Conservation (phyloP, 441 rosid species). For the Brassica balearica region DNA sequence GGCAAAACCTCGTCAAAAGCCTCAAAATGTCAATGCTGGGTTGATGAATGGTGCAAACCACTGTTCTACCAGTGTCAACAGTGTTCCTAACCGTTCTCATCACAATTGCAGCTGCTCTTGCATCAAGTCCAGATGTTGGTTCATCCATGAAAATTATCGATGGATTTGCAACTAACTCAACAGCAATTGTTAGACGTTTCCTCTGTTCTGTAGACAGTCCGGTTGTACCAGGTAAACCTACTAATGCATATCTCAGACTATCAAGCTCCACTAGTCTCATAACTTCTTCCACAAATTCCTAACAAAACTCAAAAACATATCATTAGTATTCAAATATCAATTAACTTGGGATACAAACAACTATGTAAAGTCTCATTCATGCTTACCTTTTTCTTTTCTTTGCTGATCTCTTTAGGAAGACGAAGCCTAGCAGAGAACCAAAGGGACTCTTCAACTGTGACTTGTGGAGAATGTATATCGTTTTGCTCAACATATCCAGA, state of each 20-base stretch:
- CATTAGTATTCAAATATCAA: background rate
- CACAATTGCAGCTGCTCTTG: slow-evolving; percentile 96
- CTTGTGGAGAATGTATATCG: slow-evolving; percentile 97
- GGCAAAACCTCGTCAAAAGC: slow-evolving; percentile 87
- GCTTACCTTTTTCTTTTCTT: slow-evolving; percentile 66
- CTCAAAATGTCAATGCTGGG: slow-evolving; percentile 95
- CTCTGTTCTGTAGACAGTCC: slow-evolving; percentile 96
- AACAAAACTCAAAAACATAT: slow-evolving; percentile 22
- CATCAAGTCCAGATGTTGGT: slow-evolving; percentile 98
- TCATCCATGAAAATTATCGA: slow-evolving; percentile 97
- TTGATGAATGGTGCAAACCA: slow-evolving; percentile 96
- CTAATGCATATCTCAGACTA: slow-evolving; percentile 70
- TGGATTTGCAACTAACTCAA: slow-evolving; percentile 97
- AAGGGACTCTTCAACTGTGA: slow-evolving; percentile 92
- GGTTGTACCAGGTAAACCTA: slow-evolving; percentile 84
- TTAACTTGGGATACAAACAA: too few species aligned
- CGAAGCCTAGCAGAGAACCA: slow-evolving; percentile 87
- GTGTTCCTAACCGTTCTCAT: slow-evolving; percentile 97
- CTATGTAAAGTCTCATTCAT: slow-evolving; percentile 3
- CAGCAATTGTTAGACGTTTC: slow-evolving; percentile 91
- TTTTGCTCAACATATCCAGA: slow-evolving; percentile 97
- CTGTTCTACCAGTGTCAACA: slow-evolving; percentile 95
- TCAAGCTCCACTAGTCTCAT: slow-evolving; percentile 94
- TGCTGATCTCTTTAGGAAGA: slow-evolving; percentile 78
- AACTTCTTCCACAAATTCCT: slow-evolving; percentile 97